Evolutionary conservation across 192 early-diverging fungal genomes (phyloP).

Genomic region (Lobosporangium transversale): DNA sequence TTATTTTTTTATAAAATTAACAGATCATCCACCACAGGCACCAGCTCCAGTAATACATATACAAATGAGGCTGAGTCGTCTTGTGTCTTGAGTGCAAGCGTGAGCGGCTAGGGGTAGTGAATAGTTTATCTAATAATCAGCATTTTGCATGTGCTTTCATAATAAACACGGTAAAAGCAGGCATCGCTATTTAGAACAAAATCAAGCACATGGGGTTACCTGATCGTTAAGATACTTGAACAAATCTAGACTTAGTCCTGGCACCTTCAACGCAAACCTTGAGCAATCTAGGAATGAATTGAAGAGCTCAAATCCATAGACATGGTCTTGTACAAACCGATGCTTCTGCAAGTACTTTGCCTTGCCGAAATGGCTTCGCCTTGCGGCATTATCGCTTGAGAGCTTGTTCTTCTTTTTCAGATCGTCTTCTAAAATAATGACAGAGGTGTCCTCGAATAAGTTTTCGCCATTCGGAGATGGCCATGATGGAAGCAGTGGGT

Average conservation of each 20-base stretch:
- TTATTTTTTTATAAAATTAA: not conserved
- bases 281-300: conserved; percentile 27
- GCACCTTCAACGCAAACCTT: conserved; percentile 17
- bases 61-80: conserved; percentile 4
- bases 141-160: not conserved
- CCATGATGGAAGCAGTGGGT: not conserved
- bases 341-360: not conserved
- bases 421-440: conserved; percentile 10
- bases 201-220: not conserved
- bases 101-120: not conserved
- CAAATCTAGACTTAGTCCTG: conserved; percentile 15
- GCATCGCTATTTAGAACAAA: not conserved
- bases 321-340: conserved; percentile 9
- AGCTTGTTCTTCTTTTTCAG: conserved; percentile 11
- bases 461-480: conserved; percentile 11
- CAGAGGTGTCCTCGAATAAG: conserved; percentile 1
- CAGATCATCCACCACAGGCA: conserved; percentile 7
- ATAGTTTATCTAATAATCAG: not conserved
- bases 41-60: not conserved
- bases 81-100: not conserved
- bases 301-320: conserved; percentile 28
- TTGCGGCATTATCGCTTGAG: not conserved
- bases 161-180: not conserved
- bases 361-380: conserved; percentile 20
- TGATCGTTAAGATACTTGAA: conserved; percentile 23